Base-by-base conservation (phyloP, 2,329 filamentous ascomycete genomes). In the Cladosporium sp. region DNA sequence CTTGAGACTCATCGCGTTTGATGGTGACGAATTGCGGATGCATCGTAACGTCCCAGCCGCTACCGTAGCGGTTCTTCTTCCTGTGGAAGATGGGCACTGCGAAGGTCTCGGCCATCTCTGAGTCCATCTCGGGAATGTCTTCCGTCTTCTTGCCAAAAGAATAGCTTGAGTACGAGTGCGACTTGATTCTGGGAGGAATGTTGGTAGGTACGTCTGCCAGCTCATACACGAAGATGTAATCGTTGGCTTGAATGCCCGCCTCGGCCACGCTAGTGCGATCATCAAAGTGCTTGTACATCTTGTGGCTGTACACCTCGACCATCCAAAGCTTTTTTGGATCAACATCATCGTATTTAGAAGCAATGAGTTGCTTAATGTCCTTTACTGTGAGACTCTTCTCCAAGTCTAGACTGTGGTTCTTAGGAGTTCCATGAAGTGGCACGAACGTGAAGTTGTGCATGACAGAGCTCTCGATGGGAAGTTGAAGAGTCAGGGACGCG, bases 391-490 rank as follows among this genome's bases (percentile, higher is more conserved):
- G 85, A 66, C 90, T 86, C 71, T 90, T 91, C 58, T 91, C 87
- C 28, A 94, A 77, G 64, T 97, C 94, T 10, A 96, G 83, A 45
- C 86, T 82, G 35, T 97, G 81, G 40, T 82, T 77, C 52, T 93
- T 80, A 0, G 91, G 89, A 2, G 77, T 75, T 56, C 89, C 85
- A 58, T 87, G 84, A 1, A 94, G 76, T 2, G 92, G 91, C 60
- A 90, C 87, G 70, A 89, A 97, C 56, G 83, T 87, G 64, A 97
- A 78, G 1, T 81, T 80, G 62, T 88, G 87, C 58, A 78, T 80
- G 88, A 91, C 96, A 44, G 90, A 82, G 62, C 88, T 91, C 71
- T 94, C 88, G 56, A 96, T 84, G 0, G 94, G 94, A 34, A 99
- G 78, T 58, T 95, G 94, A 22, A 99, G 78, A 0, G 94, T 97